Base-by-base conservation (phyloP, 805 yeast species). In the Maudiozyma saulgeensis region DNA sequence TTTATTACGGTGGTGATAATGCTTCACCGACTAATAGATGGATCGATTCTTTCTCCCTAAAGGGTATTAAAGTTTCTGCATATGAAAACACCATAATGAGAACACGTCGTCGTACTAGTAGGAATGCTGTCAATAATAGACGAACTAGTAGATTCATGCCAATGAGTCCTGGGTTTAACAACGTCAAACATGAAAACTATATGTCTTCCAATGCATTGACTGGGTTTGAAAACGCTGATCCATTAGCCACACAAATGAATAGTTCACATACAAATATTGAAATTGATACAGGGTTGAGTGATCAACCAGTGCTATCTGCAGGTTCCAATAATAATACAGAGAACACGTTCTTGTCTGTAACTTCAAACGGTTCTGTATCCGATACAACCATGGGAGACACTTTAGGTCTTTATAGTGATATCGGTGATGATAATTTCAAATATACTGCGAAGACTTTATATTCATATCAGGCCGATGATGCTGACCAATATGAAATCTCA, bases 401-500 rank as follows among this genome's bases (percentile, higher is more conserved):
- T 2, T 50, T 67, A 44, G 67, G 65, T 15, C 49, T 65, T n/a
- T 65, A 65, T 46, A 66, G 68, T 49, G 69, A 66, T 35, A 54
- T 63, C 8, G 68, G 65, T 12, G 68, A 65, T 43, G 68, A 64
- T 23, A 57, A 58, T 50, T 91, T 87, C 69, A 88, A 95, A 44
- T 85, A 86, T 63, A 77, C 81, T 50, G 99, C 96, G 8, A 78
- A 79, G 56, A 97, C 96, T 0, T 73, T 91, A 47, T 93, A 88
- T 66, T 76, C 84, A 44, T 91, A 93, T 65, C 81, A 81, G 46
- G 96, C 97, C 6, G 88, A 85, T 59, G 93, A 91, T 1, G 95
- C 84, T 50, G 99, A 91, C 66, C 88, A 84, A 53, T 89, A 90
- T 61, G 99, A 91, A 69, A 78, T 91, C 23, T 84, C 96, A 5